phyloP scores from a whole-genome alignment of 1,139 yeast genomes.

The Geotrichum bryndzae region DNA sequence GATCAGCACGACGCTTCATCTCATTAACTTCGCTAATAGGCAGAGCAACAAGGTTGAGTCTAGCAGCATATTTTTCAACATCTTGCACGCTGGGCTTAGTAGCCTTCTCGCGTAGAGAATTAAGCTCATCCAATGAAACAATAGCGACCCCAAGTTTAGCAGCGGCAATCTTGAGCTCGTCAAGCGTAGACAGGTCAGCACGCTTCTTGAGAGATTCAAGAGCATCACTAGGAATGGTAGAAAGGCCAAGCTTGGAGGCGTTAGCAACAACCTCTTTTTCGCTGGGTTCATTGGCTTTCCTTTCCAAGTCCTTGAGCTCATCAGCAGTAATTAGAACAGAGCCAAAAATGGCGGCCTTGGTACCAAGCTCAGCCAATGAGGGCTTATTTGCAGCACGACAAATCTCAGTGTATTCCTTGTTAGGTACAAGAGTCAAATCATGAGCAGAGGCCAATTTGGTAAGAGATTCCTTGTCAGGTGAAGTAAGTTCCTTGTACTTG shows the following conservation, averaged over 20 bases:
- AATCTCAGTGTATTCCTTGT: constrained; percentile 24
- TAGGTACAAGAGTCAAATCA: constrained; percentile 39
- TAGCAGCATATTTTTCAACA: constrained; percentile 20
- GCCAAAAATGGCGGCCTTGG: constrained; percentile 38
- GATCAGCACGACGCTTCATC: constrained; percentile 17
- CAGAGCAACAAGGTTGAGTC: constrained; percentile 25
- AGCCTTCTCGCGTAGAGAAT: constrained; percentile 23
- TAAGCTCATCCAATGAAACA: constrained; percentile 8
- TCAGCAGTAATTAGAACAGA: constrained; percentile 33
- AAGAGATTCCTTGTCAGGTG: neutral
- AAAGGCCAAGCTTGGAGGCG: constrained; percentile 35
- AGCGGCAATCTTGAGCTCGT: constrained; percentile 27
- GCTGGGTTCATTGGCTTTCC: constrained; percentile 28
- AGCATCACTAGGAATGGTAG: constrained; percentile 27
- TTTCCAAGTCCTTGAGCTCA: constrained; percentile 24
- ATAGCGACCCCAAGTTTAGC: constrained; percentile 23
- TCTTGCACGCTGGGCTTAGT: constrained; percentile 23
- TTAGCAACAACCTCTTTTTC: constrained; percentile 24
- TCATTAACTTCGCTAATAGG: constrained; percentile 24
- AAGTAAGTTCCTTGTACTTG: constrained; percentile 28
- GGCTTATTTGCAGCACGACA: constrained; percentile 11
- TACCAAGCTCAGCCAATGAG: constrained; percentile 5
- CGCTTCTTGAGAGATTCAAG: constrained; percentile 11
- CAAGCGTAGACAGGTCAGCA: constrained; percentile 17
- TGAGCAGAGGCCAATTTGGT: constrained; percentile 2